A percentile compares a stretch with the other conserved stretches of the same genome.
These are phyloP conservation scores for Panicum miliaceum DNA, from an alignment of 176 grass and related monocot species.

Conservation along the genomic window DNA sequence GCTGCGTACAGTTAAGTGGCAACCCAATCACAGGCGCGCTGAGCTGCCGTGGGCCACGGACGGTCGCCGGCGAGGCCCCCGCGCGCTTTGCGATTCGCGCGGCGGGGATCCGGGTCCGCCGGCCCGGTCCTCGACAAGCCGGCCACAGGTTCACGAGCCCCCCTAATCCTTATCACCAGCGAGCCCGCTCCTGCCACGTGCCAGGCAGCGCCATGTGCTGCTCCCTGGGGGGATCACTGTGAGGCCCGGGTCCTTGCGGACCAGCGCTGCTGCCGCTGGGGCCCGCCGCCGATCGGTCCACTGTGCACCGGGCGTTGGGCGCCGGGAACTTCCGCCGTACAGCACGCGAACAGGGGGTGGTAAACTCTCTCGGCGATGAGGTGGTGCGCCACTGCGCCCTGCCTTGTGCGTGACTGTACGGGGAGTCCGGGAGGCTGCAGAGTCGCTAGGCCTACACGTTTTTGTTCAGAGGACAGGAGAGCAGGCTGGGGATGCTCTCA, in stretches of 20 bases:
- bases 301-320: neutral
- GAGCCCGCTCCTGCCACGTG: slow-evolving; percentile 51
- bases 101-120: neutral
- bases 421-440: neutral
- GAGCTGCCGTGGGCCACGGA: slow-evolving; percentile 49
- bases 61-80: slow-evolving; percentile 32
- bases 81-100: slow-evolving; percentile 49
- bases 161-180: slow-evolving; percentile 51
- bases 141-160: slow-evolving; percentile 55
- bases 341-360: neutral
- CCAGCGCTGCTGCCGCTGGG: neutral
- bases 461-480: neutral
- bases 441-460: slow-evolving; percentile 8
- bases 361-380: neutral
- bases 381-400: slow-evolving; percentile 9
- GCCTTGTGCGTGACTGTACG: slow-evolving; percentile 59
- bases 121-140: slow-evolving; percentile 21
- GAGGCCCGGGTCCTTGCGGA: slow-evolving; percentile 38
- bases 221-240: slow-evolving; percentile 30
- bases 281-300: slow-evolving; percentile 21
- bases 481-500: neutral
- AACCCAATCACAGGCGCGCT: slow-evolving; percentile 48
- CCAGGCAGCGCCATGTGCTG: slow-evolving; percentile 50
- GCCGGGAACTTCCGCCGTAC: slow-evolving; percentile 20
- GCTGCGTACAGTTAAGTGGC: slow-evolving; percentile 35